Percentiles rank a stretch among this genome's conserved stretches.
These are phyloP conservation scores for Geotrichum fermentans DNA, from an alignment of 1,139 yeast genomes.

Conservation along the genomic window DNA sequence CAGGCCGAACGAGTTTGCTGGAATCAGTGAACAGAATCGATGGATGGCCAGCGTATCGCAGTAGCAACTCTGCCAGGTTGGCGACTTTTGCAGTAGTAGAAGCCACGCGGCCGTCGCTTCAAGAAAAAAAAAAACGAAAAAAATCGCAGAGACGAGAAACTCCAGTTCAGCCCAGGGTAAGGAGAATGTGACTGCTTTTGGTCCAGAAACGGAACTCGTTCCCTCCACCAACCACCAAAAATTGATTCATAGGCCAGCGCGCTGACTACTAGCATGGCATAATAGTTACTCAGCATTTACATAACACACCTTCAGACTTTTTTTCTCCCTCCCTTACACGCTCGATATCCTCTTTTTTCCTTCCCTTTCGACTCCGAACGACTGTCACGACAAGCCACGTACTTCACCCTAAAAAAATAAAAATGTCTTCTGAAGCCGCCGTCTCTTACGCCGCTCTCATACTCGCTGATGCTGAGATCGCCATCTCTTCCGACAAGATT, in stretches of 20 bases:
- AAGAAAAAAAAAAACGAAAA: too few relatives aligned
- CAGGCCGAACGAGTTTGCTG: too few relatives aligned
- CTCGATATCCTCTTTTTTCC: neutral
- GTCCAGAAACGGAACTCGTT: neutral
- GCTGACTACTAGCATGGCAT: neutral
- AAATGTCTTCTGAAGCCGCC: constrained; percentile 38
- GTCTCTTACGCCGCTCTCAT: constrained; percentile 75
- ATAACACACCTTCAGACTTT: neutral
- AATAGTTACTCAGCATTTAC: neutral
- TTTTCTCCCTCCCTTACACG: neutral
- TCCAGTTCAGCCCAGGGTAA: too few relatives aligned
- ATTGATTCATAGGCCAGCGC: too few relatives aligned
- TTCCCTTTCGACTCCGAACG: neutral
- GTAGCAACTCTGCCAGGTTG: too few relatives aligned
- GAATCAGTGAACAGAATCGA: too few relatives aligned
- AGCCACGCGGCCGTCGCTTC: too few relatives aligned
- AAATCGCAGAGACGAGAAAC: too few relatives aligned
- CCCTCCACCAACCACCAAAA: too few relatives aligned
- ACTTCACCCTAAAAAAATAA: constrained; percentile 12
- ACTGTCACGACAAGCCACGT: constrained; percentile 1
- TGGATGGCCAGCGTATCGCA: too few relatives aligned
- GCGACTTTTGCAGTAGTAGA: too few relatives aligned
- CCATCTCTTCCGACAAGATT: constrained; percentile 85
- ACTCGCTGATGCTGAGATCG: constrained; percentile 93
- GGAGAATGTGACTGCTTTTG: neutral